Evolutionary conservation across 768 basidiomycete species (phyloP).

Genomic region (Kwoniella sp.): DNA sequence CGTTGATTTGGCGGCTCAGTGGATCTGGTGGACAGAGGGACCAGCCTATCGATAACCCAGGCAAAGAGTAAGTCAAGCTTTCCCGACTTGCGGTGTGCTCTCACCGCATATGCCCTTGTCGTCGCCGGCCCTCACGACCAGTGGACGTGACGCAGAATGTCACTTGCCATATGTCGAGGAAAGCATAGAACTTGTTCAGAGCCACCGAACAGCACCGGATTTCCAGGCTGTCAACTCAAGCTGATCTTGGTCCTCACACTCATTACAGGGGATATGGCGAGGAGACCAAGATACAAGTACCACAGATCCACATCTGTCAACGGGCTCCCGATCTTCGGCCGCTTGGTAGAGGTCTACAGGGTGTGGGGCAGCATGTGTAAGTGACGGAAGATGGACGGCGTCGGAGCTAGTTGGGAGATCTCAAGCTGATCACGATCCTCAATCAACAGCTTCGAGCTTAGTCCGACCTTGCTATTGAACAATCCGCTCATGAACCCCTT

Average conservation of each 20-base stretch:
- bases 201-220: no score
- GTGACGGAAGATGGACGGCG: slow-evolving; percentile 21
- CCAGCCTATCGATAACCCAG: slow-evolving; percentile 57
- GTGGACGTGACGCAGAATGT: no score
- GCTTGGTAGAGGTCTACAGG: slow-evolving; percentile 38
- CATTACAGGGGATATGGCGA: slow-evolving; percentile 58
- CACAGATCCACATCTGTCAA: slow-evolving; percentile 86
- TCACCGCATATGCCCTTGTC: background rate
- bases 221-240: no score
- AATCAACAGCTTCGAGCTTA: slow-evolving; percentile 48
- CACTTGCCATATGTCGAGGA: no score
- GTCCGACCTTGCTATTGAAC: slow-evolving; percentile 50
- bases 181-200: no score
- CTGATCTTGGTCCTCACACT: no score
- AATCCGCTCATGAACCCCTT: slow-evolving; percentile 48
- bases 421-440: slow-evolving; percentile 3
- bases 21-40: slow-evolving; percentile 43
- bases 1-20: slow-evolving; percentile 20
- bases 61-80: slow-evolving; percentile 54
- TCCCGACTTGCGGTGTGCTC: no score
- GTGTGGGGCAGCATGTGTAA: slow-evolving; percentile 52
- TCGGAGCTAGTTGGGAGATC: background rate
- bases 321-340: slow-evolving; percentile 60
- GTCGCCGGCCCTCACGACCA: no score
- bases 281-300: slow-evolving; percentile 68